A percentile compares a stretch with the other conserved stretches of the same genome.
Conservation (phyloP, 2,329 filamentous ascomycete genomes). For the Pyricularia sp. region DNA sequence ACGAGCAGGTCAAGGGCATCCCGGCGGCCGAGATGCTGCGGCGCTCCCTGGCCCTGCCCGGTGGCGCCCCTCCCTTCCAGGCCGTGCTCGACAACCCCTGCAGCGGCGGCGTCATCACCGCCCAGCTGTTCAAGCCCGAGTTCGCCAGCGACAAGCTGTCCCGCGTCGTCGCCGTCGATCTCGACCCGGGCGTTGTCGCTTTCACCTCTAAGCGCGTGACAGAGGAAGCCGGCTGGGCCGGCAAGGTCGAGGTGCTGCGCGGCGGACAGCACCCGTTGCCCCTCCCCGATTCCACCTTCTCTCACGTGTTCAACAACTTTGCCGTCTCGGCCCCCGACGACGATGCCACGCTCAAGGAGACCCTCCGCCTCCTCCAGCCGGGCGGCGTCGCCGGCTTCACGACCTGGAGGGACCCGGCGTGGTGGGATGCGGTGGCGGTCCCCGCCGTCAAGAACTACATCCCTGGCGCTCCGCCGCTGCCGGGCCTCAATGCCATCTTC, state of each 20-base stretch:
- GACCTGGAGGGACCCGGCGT: neutral
- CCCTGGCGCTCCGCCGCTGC: neutral
- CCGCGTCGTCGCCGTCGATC: constrained; percentile 1
- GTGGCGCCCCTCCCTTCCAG: neutral
- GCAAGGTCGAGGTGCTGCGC: neutral
- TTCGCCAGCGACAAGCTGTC: neutral
- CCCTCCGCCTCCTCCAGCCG: neutral
- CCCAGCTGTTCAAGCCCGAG: neutral
- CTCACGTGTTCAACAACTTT: constrained; percentile 3
- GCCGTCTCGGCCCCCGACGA: constrained; percentile 1
- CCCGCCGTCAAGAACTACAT: constrained; percentile 39
- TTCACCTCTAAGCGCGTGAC: neutral
- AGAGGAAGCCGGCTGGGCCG: neutral
- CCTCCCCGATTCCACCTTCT: neutral
- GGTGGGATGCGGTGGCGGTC: constrained; percentile 26
- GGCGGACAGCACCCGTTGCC: neutral
- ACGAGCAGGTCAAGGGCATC: constrained; percentile 1
- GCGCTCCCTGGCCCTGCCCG: neutral
- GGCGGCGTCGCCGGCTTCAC: constrained; percentile 3
- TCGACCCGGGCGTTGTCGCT: constrained; percentile 3
- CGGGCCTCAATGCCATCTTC: neutral
- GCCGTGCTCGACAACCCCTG: constrained; percentile 4
- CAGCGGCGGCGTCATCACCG: neutral
- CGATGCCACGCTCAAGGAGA: neutral
- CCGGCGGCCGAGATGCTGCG: constrained; percentile 2